Conservation (phyloP, 2,329 filamentous ascomycete species). For the Colletotrichum euphorbiae region DNA sequence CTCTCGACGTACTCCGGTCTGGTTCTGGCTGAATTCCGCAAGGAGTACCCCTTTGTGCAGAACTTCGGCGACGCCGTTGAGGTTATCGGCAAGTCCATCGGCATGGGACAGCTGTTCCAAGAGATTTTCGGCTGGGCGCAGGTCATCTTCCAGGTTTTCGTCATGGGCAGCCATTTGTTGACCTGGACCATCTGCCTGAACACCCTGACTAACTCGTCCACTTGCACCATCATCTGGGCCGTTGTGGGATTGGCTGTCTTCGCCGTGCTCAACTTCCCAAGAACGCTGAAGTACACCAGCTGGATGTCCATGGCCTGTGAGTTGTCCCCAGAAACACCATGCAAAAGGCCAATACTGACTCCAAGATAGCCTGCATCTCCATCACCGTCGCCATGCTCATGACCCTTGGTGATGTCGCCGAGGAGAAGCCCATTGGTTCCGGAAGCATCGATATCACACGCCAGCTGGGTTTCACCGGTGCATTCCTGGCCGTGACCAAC, state of each 20-base stretch:
- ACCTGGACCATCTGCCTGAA: conserved; percentile 77
- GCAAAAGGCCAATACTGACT: background rate
- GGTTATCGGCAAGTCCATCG: conserved; percentile 60
- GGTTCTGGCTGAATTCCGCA: conserved; percentile 74
- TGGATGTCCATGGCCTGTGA: conserved; percentile 69
- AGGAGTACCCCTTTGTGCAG: conserved; percentile 75
- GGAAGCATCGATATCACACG: conserved; percentile 49
- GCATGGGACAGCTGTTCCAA: conserved; percentile 64
- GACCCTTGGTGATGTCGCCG: conserved; percentile 71
- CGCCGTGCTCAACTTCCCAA: conserved; percentile 68
- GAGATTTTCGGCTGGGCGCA: conserved; percentile 71
- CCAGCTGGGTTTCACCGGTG: conserved; percentile 61
- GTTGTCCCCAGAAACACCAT: conserved; percentile 11
- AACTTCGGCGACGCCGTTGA: conserved; percentile 75
- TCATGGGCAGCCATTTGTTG: conserved; percentile 77
- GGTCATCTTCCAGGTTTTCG: conserved; percentile 72
- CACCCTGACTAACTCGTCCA: conserved; percentile 67
- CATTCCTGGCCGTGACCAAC: conserved; percentile 69
- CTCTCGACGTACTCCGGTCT: conserved; percentile 74
- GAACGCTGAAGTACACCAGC: conserved; percentile 72
- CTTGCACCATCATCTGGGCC: conserved; percentile 73
- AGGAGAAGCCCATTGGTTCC: conserved; percentile 53
- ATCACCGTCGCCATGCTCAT: conserved; percentile 72
- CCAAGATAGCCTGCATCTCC: conserved; percentile 62
- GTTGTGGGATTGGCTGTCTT: conserved; percentile 70